Evolutionary conservation across 1,284 basidiomycete genomes (phyloP).

Genomic region (Trichosporon coremiiforme): DNA sequence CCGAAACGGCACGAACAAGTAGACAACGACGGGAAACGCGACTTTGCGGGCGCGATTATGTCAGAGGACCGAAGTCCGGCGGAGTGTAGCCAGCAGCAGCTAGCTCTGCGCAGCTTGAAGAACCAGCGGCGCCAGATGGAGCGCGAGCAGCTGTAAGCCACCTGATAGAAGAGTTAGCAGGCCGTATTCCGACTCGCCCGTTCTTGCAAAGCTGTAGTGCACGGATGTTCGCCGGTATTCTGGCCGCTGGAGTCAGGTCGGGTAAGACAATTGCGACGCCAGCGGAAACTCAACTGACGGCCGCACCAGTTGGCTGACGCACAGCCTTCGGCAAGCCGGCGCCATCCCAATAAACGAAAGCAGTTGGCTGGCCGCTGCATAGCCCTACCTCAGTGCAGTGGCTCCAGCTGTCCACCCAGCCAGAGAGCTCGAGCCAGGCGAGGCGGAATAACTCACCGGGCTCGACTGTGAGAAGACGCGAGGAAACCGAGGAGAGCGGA

Average conservation of each 20-base stretch:
- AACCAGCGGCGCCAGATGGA: neutral
- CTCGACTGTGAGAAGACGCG: neutral
- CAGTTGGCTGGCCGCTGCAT: neutral
- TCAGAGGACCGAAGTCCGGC: neutral
- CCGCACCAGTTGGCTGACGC: neutral
- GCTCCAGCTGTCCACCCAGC: neutral
- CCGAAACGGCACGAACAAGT: neutral
- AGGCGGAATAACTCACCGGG: neutral
- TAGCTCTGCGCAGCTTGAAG: neutral
- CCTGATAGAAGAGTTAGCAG: neutral
- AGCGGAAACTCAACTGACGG: neutral
- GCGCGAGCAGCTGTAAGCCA: neutral
- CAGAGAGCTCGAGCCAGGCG: no score
- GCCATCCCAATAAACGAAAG: neutral
- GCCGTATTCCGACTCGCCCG: neutral
- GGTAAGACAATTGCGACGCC: slow-evolving; percentile 9
- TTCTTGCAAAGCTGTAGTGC: neutral
- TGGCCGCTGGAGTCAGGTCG: slow-evolving; percentile 2
- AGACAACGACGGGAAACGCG: no score
- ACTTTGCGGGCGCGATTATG: neutral
- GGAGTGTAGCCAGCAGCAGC: neutral
- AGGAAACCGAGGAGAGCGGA: neutral
- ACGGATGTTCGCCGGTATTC: neutral
- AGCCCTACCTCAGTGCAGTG: neutral
- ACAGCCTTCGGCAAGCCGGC: neutral